A percentile compares a stretch with the other conserved stretches of the same genome.
phyloP scores from a whole-genome alignment of 176 grass and related monocot species.

The Alopecurus myosuroides region DNA sequence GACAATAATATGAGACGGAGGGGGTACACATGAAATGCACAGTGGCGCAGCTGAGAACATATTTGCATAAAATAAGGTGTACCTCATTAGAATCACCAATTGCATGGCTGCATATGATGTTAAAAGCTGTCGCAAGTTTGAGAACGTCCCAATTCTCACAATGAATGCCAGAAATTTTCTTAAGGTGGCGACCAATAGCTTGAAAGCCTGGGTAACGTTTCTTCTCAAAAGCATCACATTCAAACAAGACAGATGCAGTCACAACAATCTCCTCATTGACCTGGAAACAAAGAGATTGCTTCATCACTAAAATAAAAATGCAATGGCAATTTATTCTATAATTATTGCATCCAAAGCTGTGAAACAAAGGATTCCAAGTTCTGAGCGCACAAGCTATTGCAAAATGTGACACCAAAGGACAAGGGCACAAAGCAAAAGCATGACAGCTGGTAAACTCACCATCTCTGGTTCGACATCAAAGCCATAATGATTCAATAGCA shows the following conservation, averaged over 20 bases:
- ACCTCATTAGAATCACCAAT: background rate
- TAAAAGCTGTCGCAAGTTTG: conserved; percentile 5
- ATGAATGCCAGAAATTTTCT: background rate
- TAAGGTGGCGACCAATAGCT: background rate
- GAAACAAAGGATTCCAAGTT: background rate
- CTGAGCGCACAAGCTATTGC: background rate
- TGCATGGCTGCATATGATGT: conserved; percentile 1
- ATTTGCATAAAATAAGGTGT: background rate
- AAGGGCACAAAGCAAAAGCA: background rate
- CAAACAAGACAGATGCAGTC: background rate
- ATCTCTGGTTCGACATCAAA: conserved; percentile 19
- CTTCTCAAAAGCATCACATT: background rate
- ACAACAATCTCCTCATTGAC: background rate
- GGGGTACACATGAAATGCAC: no score
- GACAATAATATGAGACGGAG: no score
- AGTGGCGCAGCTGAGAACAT: background rate
- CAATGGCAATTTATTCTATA: background rate
- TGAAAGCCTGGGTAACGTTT: background rate
- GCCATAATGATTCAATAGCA: background rate
- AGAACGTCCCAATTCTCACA: background rate
- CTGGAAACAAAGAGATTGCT: background rate
- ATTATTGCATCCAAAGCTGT: background rate
- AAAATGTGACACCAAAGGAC: background rate
- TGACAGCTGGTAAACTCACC: background rate
- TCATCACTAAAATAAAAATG: background rate